A percentile compares a stretch with the other conserved stretches of the same genome.
phyloP scores from a whole-genome alignment of 140 eudicot genomes.

The Bidens hawaiensis region DNA sequence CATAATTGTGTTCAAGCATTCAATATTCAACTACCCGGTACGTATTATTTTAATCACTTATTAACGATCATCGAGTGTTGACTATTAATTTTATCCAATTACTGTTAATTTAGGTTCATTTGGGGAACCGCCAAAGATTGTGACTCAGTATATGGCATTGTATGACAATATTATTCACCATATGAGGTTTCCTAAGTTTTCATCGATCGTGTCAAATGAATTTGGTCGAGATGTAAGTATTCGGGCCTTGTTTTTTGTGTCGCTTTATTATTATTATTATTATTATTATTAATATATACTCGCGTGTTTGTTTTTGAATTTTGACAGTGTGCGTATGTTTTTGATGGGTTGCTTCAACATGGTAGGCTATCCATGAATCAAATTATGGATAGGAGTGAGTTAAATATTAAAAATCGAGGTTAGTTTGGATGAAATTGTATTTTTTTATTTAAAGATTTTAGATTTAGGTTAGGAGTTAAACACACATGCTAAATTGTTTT shows the following conservation, averaged over 20 bases:
- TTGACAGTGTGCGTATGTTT: conserved; percentile 52
- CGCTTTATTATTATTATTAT: too few species aligned
- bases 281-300: too few species aligned
- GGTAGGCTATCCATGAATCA: conserved; percentile 83
- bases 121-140: conserved; percentile 51
- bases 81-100: too few species aligned
- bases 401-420: conserved; percentile 31
- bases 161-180: conserved; percentile 69
- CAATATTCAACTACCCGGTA: conserved; percentile 63
- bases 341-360: conserved; percentile 80
- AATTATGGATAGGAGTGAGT: conserved; percentile 54
- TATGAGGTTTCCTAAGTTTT: conserved; percentile 78
- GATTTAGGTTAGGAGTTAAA: not conserved
- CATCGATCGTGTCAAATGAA: conserved; percentile 52
- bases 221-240: conserved; percentile 64
- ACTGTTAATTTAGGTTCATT: conserved; percentile 50
- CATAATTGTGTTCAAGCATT: conserved; percentile 96
- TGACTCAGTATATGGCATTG: conserved; percentile 78
- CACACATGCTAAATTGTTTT: conserved; percentile 10
- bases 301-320: conserved; percentile 10
- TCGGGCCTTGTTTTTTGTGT: not conserved
- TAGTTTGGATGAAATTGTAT: conserved; percentile 9
- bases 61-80: not conserved
- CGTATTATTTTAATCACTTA: not conserved
- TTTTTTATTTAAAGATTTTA: not conserved